phyloP scores from a whole-genome alignment of 2,329 filamentous ascomycete species.

The Coleophoma eucalyptorum region DNA sequence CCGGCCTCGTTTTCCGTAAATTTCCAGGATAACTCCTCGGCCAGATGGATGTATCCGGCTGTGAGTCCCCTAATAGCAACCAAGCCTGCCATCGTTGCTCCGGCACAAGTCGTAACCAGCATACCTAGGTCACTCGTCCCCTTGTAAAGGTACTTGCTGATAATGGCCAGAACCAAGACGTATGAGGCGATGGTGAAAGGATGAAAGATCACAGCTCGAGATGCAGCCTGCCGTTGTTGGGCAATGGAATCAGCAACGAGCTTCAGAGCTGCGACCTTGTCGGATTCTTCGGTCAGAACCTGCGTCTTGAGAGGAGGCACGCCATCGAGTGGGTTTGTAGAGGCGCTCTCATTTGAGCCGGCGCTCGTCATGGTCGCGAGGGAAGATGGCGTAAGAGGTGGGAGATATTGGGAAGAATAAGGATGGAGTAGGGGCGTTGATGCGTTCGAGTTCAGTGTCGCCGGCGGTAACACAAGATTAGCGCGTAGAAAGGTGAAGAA shows the following conservation, averaged over 20 bases:
- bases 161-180: slow-evolving; percentile 35
- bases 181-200: slow-evolving; percentile 48
- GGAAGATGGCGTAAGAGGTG: slow-evolving; percentile 30
- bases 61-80: slow-evolving; percentile 57
- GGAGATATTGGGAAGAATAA: slow-evolving; percentile 35
- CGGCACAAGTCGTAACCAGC: slow-evolving; percentile 53
- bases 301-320: slow-evolving; percentile 64
- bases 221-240: slow-evolving; percentile 71
- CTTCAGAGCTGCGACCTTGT: slow-evolving; percentile 64
- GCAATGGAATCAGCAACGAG: slow-evolving; percentile 79
- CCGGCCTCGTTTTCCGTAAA: slow-evolving; percentile 23
- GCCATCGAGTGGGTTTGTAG: slow-evolving; percentile 35
- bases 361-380: slow-evolving; percentile 31
- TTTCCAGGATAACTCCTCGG: slow-evolving; percentile 22
- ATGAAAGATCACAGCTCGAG: slow-evolving; percentile 60
- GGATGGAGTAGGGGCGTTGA: slow-evolving; percentile 63
- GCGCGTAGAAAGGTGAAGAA: slow-evolving; percentile 81
- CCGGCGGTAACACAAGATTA: slow-evolving; percentile 66
- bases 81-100: slow-evolving; percentile 60
- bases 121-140: slow-evolving; percentile 46
- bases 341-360: slow-evolving; percentile 24
- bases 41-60: slow-evolving; percentile 45
- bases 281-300: slow-evolving; percentile 46
- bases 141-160: slow-evolving; percentile 38
- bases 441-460: slow-evolving; percentile 46